Base-by-base conservation (phyloP, 2,329 filamentous ascomycete species). In the Calonectria fujianensis region DNA sequence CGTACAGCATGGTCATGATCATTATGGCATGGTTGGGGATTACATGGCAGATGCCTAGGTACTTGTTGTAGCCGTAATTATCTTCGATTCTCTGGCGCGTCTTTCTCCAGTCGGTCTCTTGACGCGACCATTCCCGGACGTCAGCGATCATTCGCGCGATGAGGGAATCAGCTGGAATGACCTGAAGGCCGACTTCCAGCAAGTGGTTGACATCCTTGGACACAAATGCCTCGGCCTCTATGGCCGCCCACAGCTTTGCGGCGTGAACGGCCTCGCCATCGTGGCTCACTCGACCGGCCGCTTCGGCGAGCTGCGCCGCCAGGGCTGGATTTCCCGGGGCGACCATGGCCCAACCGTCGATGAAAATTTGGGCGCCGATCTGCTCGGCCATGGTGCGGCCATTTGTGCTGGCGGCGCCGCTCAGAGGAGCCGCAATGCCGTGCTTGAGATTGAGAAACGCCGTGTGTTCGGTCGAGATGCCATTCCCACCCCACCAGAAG, bases 401-500 rank as follows among this genome's bases (percentile, higher is more conserved):
- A 20, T 54, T 54, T 14, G 51, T 54, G 51, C 6, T 32, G 41
- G 50, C 39, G 13, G 70, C 39, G 31, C 70, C 70, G 52, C 70
- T 72, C 8, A 8, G n/a, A 35, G 70, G 70, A 14, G 70, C 70
- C 2, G 70, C 20, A 18, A 72, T 68, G 18, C 70, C 70, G 10
- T 68, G 67, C 52, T 68, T 68, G 51, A 72, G 70, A 13, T 72
- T 72, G 31, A 72, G 70, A 29, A 52, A 72, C 11, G 64, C 51
- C 13, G 64, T 69, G 29, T 72, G 70, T 27, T 72, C 70, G 18
- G 70, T 72, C 41, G 70, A 72, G 41, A 72, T 69, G 45, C 70
- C 70, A 20, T 69, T 69, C 1, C 70, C 70, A 35, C 70, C 70
- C 64, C 64, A 72, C 70, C 64, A 72, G 27, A 72, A 72, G 41